Percentiles rank a stretch among this genome's conserved stretches.
These are phyloP conservation scores for Colletotrichum viniferum DNA, from an alignment of 2,329 filamentous ascomycete species.

Conservation along the genomic window DNA sequence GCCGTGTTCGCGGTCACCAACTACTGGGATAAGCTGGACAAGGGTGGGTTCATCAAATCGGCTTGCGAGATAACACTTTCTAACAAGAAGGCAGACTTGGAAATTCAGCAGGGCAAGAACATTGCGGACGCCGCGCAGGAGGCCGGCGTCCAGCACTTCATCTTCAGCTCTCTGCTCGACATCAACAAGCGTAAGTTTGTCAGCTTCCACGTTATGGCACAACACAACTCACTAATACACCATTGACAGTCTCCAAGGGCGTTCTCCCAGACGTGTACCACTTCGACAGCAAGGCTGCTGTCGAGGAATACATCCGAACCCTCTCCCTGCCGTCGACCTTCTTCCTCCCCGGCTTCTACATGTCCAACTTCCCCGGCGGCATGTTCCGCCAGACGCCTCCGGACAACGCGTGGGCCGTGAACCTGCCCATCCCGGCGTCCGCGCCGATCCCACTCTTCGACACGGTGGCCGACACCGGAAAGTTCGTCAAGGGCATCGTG, in stretches of 20 bases:
- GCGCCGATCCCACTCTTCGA: conserved; percentile 39
- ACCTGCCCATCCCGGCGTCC: conserved; percentile 32
- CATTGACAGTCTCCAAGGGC: conserved; percentile 39
- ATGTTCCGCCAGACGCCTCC: conserved; percentile 30
- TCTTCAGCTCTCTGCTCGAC: conserved; percentile 48
- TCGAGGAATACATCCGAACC: conserved; percentile 57
- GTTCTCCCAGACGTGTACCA: conserved; percentile 47
- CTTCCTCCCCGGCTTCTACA: conserved; percentile 57
- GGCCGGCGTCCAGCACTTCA: conserved; percentile 44
- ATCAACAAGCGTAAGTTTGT: conserved; percentile 39
- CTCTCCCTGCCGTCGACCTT: conserved; percentile 53
- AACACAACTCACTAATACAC: not conserved
- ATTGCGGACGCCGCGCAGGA: conserved; percentile 51
- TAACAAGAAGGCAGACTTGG: conserved; percentile 28
- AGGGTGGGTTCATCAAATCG: conserved; percentile 16
- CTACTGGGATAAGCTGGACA: conserved; percentile 50
- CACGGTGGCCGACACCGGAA: conserved; percentile 43
- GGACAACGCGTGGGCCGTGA: conserved; percentile 36
- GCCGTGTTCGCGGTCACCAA: conserved; percentile 59
- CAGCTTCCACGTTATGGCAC: not conserved
- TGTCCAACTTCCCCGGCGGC: conserved; percentile 49
- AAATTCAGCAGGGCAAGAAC: conserved; percentile 51
- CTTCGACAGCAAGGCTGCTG: conserved; percentile 62
- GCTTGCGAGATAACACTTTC: not conserved
- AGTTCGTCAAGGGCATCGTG: conserved; percentile 35